These are phyloP conservation scores for Herpetomonas tarakana DNA, from an alignment of 208 protist genomes.

Conservation along the genomic window DNA sequence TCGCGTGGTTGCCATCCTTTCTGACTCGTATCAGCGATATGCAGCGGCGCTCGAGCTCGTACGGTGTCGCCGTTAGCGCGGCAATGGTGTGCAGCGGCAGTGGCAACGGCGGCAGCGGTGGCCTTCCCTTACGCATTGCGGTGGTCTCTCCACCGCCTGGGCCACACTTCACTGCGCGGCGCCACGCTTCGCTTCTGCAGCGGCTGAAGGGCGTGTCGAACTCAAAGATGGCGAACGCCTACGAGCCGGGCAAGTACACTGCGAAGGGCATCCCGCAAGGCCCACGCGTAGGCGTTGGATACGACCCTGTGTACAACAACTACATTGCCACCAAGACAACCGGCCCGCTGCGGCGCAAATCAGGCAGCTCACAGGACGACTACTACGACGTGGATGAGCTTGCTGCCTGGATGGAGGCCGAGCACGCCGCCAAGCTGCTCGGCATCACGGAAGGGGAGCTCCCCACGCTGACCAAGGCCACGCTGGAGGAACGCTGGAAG, in stretches of 20 bases:
- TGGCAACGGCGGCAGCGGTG: too few species aligned
- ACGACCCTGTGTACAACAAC: conserved; percentile 33
- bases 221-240: conserved; percentile 12
- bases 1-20: too few species aligned
- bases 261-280: conserved; percentile 34
- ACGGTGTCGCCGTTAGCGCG: too few species aligned
- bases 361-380: conserved; percentile 50
- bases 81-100: too few species aligned
- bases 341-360: conserved; percentile 62
- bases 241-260: conserved; percentile 33
- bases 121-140: too few species aligned
- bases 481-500: conserved; percentile 56
- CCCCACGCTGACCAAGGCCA: conserved; percentile 34
- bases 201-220: too few species aligned
- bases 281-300: conserved; percentile 25
- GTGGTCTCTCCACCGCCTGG: too few species aligned
- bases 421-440: conserved; percentile 71
- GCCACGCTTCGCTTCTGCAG: too few species aligned
- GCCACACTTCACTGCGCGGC: too few species aligned
- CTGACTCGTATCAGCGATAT: too few species aligned
- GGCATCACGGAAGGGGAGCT: conserved; percentile 76
- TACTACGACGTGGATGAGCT: conserved; percentile 71
- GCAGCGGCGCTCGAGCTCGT: too few species aligned
- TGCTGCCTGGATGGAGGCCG: conserved; percentile 82
- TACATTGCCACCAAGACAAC: conserved; percentile 25